Conservation (phyloP, 805 yeast species). For the Tetrapisispora pingtungensis region DNA sequence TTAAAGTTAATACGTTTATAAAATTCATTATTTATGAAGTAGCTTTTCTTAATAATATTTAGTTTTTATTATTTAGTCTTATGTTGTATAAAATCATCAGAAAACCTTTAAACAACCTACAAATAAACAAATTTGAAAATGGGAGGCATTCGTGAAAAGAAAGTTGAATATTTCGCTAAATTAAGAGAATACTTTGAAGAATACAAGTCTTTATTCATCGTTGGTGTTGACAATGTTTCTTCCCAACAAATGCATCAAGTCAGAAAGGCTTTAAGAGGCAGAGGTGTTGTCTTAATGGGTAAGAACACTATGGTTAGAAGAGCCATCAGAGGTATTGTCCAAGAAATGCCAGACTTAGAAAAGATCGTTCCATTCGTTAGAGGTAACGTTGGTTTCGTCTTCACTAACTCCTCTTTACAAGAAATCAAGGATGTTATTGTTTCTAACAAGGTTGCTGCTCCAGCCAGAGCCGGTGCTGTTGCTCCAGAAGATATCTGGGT, state of each 20-base stretch:
- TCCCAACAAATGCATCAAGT: conserved; percentile 99
- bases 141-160: conserved; percentile 99
- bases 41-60: no score
- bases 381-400: conserved; percentile 99
- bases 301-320: conserved; percentile 99
- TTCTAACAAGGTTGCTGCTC: conserved; percentile 97
- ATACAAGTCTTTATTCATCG: conserved; percentile 96
- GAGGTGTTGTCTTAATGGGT: conserved; percentile 97
- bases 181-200: conserved; percentile 92
- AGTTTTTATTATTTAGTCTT: no score
- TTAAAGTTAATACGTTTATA: no score
- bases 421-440: conserved; percentile 78
- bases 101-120: conserved; percentile 78
- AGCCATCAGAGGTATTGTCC: conserved; percentile 92
- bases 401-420: conserved; percentile 95
- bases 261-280: conserved; percentile 93
- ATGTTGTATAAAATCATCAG: neutral
- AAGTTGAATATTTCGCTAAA: conserved; percentile 88
- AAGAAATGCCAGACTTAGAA: conserved; percentile 94
- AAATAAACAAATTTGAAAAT: conserved; percentile 69
- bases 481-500: conserved; percentile 97
- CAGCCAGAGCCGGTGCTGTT: conserved; percentile 99
- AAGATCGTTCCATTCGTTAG: conserved; percentile 86
- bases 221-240: conserved; percentile 99
- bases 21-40: no score